phyloP scores from a whole-genome alignment of 2,329 filamentous ascomycete genomes.

The Alternaria alternata region DNA sequence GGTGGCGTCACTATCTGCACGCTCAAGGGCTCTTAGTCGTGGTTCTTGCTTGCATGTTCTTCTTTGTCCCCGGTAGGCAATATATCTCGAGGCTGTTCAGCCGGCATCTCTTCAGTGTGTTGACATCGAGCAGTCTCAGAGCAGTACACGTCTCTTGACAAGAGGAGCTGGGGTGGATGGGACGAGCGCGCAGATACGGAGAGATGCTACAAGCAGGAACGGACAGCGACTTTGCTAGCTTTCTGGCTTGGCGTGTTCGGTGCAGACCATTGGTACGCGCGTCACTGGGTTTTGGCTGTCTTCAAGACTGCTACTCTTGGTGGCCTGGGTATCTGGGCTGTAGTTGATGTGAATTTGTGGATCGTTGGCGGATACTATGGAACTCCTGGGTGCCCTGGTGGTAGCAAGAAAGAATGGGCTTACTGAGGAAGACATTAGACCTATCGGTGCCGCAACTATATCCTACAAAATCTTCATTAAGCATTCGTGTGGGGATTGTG shows the following conservation, averaged over 20 bases:
- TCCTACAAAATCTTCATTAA: no score
- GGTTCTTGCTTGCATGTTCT: neutral
- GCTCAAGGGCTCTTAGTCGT: neutral
- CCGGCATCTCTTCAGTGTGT: neutral
- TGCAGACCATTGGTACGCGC: neutral
- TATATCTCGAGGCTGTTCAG: neutral
- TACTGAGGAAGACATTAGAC: no score
- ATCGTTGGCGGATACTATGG: neutral
- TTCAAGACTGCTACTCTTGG: neutral
- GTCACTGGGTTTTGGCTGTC: neutral
- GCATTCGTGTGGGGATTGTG: no score
- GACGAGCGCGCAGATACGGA: neutral
- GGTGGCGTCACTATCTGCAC: neutral
- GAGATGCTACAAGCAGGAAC: neutral
- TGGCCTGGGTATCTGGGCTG: neutral
- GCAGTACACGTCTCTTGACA: neutral
- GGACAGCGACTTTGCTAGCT: neutral
- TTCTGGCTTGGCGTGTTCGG: neutral
- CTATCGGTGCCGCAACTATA: no score
- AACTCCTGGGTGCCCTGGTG: neutral
- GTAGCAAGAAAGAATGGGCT: neutral
- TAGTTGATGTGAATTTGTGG: neutral
- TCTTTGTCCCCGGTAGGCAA: neutral
- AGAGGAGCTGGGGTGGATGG: neutral
- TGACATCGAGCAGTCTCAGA: neutral